Conservation (phyloP, 148 eudicot genomes). For the Fagopyrum esculentum region DNA sequence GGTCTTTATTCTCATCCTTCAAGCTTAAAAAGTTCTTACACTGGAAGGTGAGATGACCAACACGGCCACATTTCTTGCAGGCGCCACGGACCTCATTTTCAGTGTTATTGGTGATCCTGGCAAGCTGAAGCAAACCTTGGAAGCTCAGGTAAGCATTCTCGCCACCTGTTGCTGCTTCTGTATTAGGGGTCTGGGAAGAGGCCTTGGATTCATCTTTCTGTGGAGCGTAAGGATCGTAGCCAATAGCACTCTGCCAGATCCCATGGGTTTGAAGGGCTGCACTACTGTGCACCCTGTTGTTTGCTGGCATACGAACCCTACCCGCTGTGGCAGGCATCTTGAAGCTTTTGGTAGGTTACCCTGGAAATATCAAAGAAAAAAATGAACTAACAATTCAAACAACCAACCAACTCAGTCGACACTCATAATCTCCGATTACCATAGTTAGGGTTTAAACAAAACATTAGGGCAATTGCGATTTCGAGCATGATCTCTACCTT, state of each 20-base stretch:
- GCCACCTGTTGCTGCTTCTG: constrained; percentile 36
- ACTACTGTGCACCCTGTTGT: constrained; percentile 95
- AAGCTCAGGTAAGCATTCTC: constrained; percentile 83
- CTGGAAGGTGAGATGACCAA: constrained; percentile 86
- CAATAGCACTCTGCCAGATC: constrained; percentile 93
- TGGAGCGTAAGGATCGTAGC: constrained; percentile 96
- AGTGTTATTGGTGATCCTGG: constrained; percentile 57
- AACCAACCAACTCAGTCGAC: neutral
- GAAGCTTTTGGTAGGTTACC: constrained; percentile 17
- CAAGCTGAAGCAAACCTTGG: constrained; percentile 83
- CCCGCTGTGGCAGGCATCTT: constrained; percentile 99
- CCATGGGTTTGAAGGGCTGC: constrained; percentile 98
- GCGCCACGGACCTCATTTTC: constrained; percentile 84
- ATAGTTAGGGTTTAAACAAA: neutral
- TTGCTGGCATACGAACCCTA: constrained; percentile 99
- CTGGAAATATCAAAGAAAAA: neutral
- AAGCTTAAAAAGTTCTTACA: constrained; percentile 84
- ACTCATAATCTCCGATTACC: neutral
- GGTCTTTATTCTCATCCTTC: constrained; percentile 60
- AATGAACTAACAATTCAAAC: neutral
- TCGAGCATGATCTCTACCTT: neutral
- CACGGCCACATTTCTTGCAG: constrained; percentile 96
- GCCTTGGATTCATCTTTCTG: constrained; percentile 59
- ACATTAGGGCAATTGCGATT: neutral
- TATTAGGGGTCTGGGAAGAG: constrained; percentile 34